phyloP scores from a whole-genome alignment of 441 rosid genomes.

The Eutrema salsugineum region DNA sequence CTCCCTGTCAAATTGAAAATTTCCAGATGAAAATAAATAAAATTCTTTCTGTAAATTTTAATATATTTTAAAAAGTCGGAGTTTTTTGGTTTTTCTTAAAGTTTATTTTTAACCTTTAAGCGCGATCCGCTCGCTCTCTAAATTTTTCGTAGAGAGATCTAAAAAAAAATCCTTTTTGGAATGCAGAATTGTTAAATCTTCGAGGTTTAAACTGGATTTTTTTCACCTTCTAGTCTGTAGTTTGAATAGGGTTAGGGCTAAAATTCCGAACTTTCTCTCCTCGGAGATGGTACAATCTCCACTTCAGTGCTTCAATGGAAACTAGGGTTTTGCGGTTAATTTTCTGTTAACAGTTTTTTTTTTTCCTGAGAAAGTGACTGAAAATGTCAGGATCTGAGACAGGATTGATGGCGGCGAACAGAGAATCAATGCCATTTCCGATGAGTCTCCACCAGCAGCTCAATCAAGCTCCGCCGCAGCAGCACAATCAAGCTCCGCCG shows the following conservation, averaged over 20 bases:
- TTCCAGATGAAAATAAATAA: too few species aligned
- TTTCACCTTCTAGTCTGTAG: background rate
- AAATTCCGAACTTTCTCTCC: background rate
- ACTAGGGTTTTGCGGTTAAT: conserved; percentile 12
- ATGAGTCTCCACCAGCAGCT: conserved; percentile 31
- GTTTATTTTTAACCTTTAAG: background rate
- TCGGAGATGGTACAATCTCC: conserved; percentile 9
- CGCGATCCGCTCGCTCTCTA: background rate
- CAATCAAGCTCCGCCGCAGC: conserved; percentile 22
- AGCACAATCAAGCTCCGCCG: conserved; percentile 11
- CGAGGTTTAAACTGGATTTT: background rate
- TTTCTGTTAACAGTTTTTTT: background rate
- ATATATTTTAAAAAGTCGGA: background rate
- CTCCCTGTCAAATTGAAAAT: too few species aligned
- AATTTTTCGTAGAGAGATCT: background rate
- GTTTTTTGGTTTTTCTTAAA: background rate
- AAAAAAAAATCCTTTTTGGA: background rate
- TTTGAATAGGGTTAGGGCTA: background rate
- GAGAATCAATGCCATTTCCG: conserved; percentile 42
- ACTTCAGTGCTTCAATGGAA: conserved; percentile 2
- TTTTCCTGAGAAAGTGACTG: background rate
- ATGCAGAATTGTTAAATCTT: background rate
- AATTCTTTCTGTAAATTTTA: background rate
- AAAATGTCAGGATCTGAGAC: conserved; percentile 74
- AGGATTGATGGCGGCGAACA: conserved; percentile 47